phyloP scores from a whole-genome alignment of 2,329 filamentous ascomycete genomes.

The Fusarium albosuccineum region DNA sequence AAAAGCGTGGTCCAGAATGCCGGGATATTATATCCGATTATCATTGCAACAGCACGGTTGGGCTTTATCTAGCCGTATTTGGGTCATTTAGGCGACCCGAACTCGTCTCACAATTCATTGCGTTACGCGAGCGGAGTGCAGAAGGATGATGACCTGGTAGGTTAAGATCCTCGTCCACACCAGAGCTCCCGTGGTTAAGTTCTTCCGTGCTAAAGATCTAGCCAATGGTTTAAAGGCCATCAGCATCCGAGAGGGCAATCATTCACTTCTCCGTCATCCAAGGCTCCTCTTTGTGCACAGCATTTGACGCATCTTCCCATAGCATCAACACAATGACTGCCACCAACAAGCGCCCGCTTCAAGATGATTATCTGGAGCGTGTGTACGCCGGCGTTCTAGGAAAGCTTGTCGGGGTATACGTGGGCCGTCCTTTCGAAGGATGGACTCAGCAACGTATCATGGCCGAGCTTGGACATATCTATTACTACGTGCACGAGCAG shows the following conservation, averaged over 20 bases:
- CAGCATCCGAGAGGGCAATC: not conserved
- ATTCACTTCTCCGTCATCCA: not conserved
- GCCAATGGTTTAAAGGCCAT: not conserved
- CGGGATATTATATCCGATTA: not conserved
- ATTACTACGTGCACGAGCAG: slow-evolving; percentile 19
- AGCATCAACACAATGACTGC: not conserved
- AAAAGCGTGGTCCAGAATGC: not conserved
- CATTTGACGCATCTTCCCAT: not conserved
- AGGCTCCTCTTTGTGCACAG: not conserved
- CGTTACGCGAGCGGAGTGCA: not conserved
- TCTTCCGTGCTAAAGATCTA: not conserved
- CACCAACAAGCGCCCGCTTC: not conserved
- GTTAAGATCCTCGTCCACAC: not conserved
- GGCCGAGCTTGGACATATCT: slow-evolving; percentile 1
- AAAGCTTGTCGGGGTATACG: slow-evolving; percentile 14
- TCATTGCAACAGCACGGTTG: not conserved
- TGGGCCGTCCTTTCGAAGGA: slow-evolving; percentile 12
- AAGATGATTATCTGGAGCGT: slow-evolving; percentile 13
- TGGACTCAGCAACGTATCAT: slow-evolving; percentile 14
- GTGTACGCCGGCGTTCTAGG: slow-evolving; percentile 15
- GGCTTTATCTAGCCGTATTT: not conserved
- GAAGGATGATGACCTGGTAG: not conserved
- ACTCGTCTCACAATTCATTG: not conserved
- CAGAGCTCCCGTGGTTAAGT: not conserved
- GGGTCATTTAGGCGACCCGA: not conserved